Percentiles rank a stretch among this genome's conserved stretches.
Conservation (phyloP, 2,329 filamentous ascomycete genomes). For the Lomentospora prolificans region DNA sequence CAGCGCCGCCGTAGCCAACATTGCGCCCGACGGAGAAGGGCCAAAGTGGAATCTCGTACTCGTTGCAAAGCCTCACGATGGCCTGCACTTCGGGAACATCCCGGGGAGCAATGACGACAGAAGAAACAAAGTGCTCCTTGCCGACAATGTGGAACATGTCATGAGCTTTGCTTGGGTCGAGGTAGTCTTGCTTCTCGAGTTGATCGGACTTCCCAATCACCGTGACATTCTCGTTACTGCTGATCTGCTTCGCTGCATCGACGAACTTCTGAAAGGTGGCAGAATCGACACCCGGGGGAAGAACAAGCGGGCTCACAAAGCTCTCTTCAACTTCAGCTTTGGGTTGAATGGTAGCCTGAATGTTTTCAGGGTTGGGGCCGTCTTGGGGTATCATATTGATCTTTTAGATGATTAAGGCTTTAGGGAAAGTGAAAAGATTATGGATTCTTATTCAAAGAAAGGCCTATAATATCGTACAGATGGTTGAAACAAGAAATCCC, state of each 20-base stretch:
- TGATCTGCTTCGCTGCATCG: constrained; percentile 12
- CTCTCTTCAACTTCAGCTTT: not conserved
- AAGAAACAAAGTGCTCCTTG: constrained; percentile 31
- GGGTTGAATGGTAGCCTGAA: not conserved
- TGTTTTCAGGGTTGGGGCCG: not conserved
- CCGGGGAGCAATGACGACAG: constrained; percentile 23
- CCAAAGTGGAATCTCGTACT: constrained; percentile 34
- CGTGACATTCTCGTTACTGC: constrained; percentile 17
- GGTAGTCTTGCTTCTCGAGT: constrained; percentile 13
- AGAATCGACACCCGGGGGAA: not conserved
- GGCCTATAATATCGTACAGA: no score
- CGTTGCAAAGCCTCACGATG: constrained; percentile 34
- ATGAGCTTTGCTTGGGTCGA: constrained; percentile 19
- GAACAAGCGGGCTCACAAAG: not conserved
- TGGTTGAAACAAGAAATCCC: no score
- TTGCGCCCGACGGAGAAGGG: constrained; percentile 40
- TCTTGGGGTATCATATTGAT: not conserved
- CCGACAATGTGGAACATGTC: constrained; percentile 29
- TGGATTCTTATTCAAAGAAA: no score
- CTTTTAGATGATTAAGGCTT: not conserved
- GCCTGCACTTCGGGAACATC: constrained; percentile 33
- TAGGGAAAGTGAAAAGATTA: not conserved
- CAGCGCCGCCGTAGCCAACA: constrained; percentile 45
- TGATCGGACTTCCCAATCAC: constrained; percentile 9
- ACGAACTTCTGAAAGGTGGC: constrained; percentile 16